A percentile compares a stretch with the other conserved stretches of the same genome.
phyloP scores from a whole-genome alignment of 257 asterid species.

The Forsythia viridissima region DNA sequence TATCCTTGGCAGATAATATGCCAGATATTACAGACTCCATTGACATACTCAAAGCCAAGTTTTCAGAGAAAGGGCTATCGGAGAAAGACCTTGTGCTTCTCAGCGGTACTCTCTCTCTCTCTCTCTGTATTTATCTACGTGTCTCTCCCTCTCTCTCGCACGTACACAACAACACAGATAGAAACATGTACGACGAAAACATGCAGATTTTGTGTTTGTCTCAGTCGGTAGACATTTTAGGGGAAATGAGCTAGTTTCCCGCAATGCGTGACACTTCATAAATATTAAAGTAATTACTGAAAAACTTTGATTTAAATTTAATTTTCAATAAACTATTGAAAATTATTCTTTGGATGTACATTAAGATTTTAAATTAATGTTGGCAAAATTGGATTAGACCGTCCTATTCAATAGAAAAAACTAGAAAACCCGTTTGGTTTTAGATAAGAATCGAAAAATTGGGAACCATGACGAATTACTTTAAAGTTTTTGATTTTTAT shows the following conservation, averaged over 20 bases:
- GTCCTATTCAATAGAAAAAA: too few species aligned
- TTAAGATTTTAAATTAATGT: too few species aligned
- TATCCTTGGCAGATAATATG: slow-evolving; percentile 47
- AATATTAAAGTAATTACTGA: background rate
- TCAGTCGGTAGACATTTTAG: slow-evolving; percentile 34
- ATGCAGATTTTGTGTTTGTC: slow-evolving; percentile 37
- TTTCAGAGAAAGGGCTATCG: slow-evolving; percentile 56
- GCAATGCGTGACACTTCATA: background rate
- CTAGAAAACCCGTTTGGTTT: too few species aligned
- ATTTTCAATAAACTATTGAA: too few species aligned
- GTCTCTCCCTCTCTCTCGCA: background rate
- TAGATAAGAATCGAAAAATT: too few species aligned
- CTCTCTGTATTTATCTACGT: background rate
- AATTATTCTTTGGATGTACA: too few species aligned
- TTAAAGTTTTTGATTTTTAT: too few species aligned
- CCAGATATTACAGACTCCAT: slow-evolving; percentile 70
- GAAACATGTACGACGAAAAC: slow-evolving; percentile 1
- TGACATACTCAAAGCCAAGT: slow-evolving; percentile 52
- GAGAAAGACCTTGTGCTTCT: slow-evolving; percentile 71
- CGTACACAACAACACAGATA: background rate
- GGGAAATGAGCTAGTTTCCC: slow-evolving; percentile 15
- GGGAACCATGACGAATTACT: too few species aligned
- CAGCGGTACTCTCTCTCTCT: slow-evolving; percentile 44
- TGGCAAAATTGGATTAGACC: background rate
- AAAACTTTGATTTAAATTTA: background rate